phyloP scores from a whole-genome alignment of 805 yeast genomes.

The Nakazawaea pomicola region DNA sequence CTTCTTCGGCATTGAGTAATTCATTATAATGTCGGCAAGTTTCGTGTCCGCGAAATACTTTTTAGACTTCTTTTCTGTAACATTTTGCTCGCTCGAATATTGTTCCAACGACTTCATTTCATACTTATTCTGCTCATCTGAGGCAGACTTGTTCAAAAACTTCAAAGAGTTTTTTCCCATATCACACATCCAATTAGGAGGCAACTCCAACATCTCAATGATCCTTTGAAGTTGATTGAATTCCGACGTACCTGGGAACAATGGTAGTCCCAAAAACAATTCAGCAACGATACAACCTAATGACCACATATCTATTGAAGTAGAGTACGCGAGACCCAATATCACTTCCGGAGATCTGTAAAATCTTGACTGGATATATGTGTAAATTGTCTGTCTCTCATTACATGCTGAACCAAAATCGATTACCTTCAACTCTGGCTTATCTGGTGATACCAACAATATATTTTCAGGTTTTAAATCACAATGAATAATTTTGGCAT shows the following conservation, averaged over 20 bases:
- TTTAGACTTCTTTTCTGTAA: constrained; percentile 73
- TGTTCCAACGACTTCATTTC: constrained; percentile 36
- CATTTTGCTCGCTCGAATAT: constrained; percentile 46
- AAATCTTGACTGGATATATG: constrained; percentile 89
- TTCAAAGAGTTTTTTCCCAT: constrained; percentile 81
- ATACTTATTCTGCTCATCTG: constrained; percentile 21
- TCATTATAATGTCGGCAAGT: constrained; percentile 67
- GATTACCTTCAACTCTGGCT: constrained; percentile 84
- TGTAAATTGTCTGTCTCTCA: constrained; percentile 81
- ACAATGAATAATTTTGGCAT: constrained; percentile 85
- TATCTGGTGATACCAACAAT: constrained; percentile 69
- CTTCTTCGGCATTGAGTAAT: constrained; percentile 64
- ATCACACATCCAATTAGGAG: constrained; percentile 96
- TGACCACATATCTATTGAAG: constrained; percentile 84
- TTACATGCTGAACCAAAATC: constrained; percentile 97
- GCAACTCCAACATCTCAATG: constrained; percentile 74
- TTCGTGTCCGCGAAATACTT: constrained; percentile 66
- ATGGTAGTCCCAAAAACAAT: constrained; percentile 74
- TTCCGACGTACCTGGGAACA: constrained; percentile 93
- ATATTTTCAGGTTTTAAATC: constrained; percentile 97
- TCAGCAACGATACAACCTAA: constrained; percentile 58
- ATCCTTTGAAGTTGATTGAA: constrained; percentile 85
- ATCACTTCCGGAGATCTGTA: constrained; percentile 95
- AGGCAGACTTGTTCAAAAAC: constrained; percentile 49
- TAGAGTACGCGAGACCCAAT: constrained; percentile 85